phyloP scores from a whole-genome alignment of 768 basidiomycete genomes.

The Termitomyces sp. region DNA sequence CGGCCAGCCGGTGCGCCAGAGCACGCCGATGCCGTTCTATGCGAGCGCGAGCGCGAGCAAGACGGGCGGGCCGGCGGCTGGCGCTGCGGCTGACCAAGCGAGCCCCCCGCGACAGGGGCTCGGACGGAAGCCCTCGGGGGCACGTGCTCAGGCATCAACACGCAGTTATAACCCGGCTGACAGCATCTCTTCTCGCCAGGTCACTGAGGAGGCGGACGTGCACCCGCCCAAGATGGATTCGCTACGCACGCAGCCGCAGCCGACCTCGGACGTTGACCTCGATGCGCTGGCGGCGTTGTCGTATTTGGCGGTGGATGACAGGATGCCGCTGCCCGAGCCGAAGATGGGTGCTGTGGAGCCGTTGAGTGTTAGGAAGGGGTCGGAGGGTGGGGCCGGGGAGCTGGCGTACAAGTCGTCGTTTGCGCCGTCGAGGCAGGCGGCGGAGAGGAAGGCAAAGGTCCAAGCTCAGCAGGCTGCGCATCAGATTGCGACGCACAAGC shows the following conservation, averaged over 20 bases:
- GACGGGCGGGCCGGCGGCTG: constrained; percentile 7
- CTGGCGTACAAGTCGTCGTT: constrained; percentile 85
- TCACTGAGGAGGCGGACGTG: constrained; percentile 25
- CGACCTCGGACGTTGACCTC: constrained; percentile 48
- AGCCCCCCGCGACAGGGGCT: constrained; percentile 33
- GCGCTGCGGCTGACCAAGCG: constrained; percentile 20
- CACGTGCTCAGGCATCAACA: constrained; percentile 63
- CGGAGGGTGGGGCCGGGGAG: constrained; percentile 12
- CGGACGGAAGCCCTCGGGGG: constrained; percentile 76
- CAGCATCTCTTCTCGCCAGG: constrained; percentile 30
- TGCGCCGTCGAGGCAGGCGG: constrained; percentile 77
- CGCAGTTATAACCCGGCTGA: constrained; percentile 34
- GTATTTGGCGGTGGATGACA: constrained; percentile 54
- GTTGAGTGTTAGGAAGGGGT: constrained; percentile 25
- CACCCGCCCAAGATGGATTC: constrained; percentile 12
- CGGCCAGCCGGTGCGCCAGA: constrained; percentile 23
- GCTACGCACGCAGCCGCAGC: too few species aligned
- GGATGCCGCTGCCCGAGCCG: constrained; percentile 24
- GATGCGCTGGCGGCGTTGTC: constrained; percentile 79
- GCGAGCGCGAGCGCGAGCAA: constrained; percentile 12
- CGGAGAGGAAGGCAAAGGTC: constrained; percentile 77
- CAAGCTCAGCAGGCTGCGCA: constrained; percentile 82
- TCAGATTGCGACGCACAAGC: constrained; percentile 71
- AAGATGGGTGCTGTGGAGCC: constrained; percentile 27
- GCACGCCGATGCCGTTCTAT: constrained; percentile 33